A percentile compares a stretch with the other conserved stretches of the same genome.
phyloP scores from a whole-genome alignment of 1,139 yeast species.

The Hyphopichia burtonii region DNA sequence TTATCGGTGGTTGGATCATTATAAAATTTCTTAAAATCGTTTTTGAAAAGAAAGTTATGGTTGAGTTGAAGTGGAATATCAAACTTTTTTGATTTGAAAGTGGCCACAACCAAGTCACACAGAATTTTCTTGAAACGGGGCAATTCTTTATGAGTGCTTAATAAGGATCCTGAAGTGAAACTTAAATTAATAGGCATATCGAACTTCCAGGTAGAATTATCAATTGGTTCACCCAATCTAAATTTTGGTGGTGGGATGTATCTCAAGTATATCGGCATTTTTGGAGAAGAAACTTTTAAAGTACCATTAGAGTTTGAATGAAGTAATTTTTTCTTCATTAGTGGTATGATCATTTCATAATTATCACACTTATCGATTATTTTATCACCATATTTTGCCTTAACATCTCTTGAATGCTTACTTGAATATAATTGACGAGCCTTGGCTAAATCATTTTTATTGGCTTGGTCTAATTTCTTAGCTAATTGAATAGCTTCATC shows the following conservation, averaged over 20 bases:
- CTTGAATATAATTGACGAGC: constrained; percentile 18
- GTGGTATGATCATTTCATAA: constrained; percentile 13
- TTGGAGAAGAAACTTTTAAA: constrained; percentile 27
- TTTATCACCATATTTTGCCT: constrained; percentile 10
- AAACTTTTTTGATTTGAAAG: constrained; percentile 29
- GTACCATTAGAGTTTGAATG: constrained; percentile 13
- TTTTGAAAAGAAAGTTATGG: constrained; percentile 36
- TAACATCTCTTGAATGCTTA: constrained; percentile 3
- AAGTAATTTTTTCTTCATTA: constrained; percentile 13
- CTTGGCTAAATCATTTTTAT: constrained; percentile 17
- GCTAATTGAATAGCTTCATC: constrained; percentile 14
- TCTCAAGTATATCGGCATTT: constrained; percentile 21
- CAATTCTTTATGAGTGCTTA: constrained; percentile 6
- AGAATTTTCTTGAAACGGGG: constrained; percentile 32
- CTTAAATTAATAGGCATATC: constrained; percentile 27
- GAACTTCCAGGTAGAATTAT: constrained; percentile 25
- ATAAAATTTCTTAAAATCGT: constrained; percentile 11
- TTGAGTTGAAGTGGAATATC: constrained; percentile 42
- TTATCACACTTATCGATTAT: not conserved
- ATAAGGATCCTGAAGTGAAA: constrained; percentile 6
- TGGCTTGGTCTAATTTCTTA: constrained; percentile 14
- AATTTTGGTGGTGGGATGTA: constrained; percentile 34
- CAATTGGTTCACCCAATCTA: constrained; percentile 12
- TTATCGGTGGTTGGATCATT: constrained; percentile 14
- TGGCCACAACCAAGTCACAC: constrained; percentile 33